Evolutionary conservation across 306 rosid species (phyloP), one percentile per base, ranked within the genome.

Genomic region (Myrica gale): DNA sequence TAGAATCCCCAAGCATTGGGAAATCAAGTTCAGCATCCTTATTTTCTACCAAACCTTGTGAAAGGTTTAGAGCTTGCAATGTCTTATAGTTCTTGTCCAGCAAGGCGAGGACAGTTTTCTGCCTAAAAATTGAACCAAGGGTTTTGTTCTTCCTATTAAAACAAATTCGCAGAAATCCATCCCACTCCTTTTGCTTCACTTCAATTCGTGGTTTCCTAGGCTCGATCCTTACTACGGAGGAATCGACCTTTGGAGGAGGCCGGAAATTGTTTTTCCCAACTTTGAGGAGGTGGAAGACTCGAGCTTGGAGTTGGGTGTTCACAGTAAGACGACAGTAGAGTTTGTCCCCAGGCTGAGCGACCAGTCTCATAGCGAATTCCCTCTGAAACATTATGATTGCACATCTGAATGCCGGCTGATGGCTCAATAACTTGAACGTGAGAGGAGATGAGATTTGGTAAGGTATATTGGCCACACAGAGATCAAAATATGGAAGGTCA

Each of bases 371-470:
- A 12, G 98, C 96, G 44, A 94, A 94, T 76, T 94, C 98, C 78
- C 96, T 84, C 78, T 94, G 98, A 62, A 92, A 94, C 98, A 94
- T 94, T 58, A 94, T 92, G 79, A 94, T 88, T 19, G 98, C 97
- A 50, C 97, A 89, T 73, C 98, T 83, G 82, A 94, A 94, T 1
- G 88, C 74, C 10, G 96, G 97, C 63, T 88, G 88, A 81, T 93
- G 98, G 76, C 75, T 81, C 72, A 95, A 79, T 74, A 95, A 79
- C 87, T 95, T 95, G 88, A 95, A 95, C 9, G 98, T 95, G 39
- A 95, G 96, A n/a, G 98, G 98, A 7, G 97, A 92, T 4, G 98
- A 94, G 58, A 94, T 94, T 82, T 94, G 98, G 80, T 90, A 94
- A 15, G 96, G 98, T 82, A 94, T 94, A 74, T 92, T 94, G 0